Base-by-base conservation (phyloP, 108 stramenopile species). In the Fragilaria crotonensis region DNA sequence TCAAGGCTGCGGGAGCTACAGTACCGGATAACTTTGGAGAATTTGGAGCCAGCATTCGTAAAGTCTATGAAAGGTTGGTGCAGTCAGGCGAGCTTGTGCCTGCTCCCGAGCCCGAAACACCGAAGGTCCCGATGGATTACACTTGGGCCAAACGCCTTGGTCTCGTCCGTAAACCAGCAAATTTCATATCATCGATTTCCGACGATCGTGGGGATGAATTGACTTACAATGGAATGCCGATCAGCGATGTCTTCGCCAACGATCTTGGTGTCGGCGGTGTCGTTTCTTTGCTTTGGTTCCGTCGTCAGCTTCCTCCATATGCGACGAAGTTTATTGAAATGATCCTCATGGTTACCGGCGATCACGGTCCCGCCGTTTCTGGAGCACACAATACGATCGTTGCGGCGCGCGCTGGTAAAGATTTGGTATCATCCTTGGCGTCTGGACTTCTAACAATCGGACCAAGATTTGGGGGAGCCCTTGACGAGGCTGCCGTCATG, bases 321-420 rank as follows among this genome's bases (percentile, higher is more conserved):
- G 94, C 90, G 18, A 84, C 86, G 30, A 92, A 90, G 64, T 95
- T 95, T 60, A 89, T 95, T 59, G 94, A 95, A 70, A 95, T 92
- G 87, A 80, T 95, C 30, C 70, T 95, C n/a, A 90, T 90, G 89
- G 89, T 95, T 5, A 89, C 85, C 19, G 86, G 78, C 0, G 84
- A 91, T 71, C 90, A 91, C 56, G 90, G 90, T 5, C 90, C 90
- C 30, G 90, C 90, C 22, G 85, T 92, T 9, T 72, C 82, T 2
- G 90, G 90, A 7, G 94, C 94, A 2, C 94, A 95, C 80, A 95
- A 95, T 74, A 93, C 90, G 30, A 95, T 95, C 53, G 94, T 95
- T n/a, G 65, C 83, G 25, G 81, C 94, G 3, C 78, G 94, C 21
- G 94, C 94, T 7, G 94, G 94, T 22, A 95, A 95, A 70, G 94